Evolutionary conservation across 2,329 filamentous ascomycete genomes (phyloP).

Genomic region (Pseudopyrenochaeta lycopersici): DNA sequence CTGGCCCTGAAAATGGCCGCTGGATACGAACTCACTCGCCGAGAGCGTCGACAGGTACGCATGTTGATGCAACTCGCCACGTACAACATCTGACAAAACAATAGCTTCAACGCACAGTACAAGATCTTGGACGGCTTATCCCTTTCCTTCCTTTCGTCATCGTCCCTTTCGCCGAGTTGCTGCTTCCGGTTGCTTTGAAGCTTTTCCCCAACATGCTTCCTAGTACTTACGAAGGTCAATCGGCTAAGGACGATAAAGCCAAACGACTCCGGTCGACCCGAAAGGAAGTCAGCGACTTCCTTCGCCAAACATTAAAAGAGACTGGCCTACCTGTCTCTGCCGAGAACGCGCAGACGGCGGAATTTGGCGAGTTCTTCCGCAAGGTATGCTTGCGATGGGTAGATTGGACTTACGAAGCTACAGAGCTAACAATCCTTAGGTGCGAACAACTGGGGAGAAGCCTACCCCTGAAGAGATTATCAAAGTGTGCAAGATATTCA

Average conservation of each 20-base stretch:
- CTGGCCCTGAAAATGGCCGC: constrained; percentile 97
- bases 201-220: constrained; percentile 97
- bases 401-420: too few relatives aligned
- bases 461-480: constrained; percentile 92
- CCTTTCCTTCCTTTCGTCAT: constrained; percentile 98
- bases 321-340: constrained; percentile 89
- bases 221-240: constrained; percentile 94
- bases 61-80: neutral
- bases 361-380: constrained; percentile 96
- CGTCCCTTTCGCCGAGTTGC: constrained; percentile 92
- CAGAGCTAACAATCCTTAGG: constrained; percentile 35
- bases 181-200: constrained; percentile 89
- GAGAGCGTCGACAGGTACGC: constrained; percentile 83
- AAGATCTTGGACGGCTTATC: constrained; percentile 89
- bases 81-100: constrained; percentile 16
- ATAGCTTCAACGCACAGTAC: constrained; percentile 84
- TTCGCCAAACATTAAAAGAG: constrained; percentile 88
- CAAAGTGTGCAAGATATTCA: constrained; percentile 99
- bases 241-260: constrained; percentile 89
- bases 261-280: constrained; percentile 81
- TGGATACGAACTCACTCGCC: constrained; percentile 92
- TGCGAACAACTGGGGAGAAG: constrained; percentile 83
- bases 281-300: constrained; percentile 91
- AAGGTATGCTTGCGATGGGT: constrained; percentile 66
- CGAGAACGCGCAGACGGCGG: constrained; percentile 86